These are phyloP conservation scores for Clarkia xantiana DNA, from an alignment of 345 rosid species.

Conservation along the genomic window DNA sequence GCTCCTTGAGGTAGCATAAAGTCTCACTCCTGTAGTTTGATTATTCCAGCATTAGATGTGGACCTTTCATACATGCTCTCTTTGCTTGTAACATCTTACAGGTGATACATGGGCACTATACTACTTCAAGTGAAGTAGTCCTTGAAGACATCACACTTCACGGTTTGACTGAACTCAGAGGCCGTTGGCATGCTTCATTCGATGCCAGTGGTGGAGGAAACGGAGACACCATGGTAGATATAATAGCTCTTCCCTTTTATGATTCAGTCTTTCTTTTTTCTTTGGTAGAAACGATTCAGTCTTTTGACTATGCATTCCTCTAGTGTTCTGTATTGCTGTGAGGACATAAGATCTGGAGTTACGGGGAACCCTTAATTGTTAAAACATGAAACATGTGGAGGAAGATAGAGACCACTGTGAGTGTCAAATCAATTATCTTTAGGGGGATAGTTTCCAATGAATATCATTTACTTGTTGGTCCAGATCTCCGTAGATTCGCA, in stretches of 20 bases:
- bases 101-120: constrained; percentile 55
- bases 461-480: no score
- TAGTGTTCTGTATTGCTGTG: no score
- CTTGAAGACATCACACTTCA: constrained; percentile 74
- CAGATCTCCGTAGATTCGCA: neutral
- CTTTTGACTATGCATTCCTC: neutral
- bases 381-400: no score
- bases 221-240: constrained; percentile 81
- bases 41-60: neutral
- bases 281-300: no score
- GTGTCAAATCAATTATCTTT: no score
- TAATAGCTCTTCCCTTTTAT: constrained; percentile 4
- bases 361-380: no score
- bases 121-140: constrained; percentile 54
- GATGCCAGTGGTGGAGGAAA: constrained; percentile 99
- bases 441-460: no score
- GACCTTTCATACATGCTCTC: no score
- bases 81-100: constrained; percentile 12
- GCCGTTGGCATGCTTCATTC: constrained; percentile 87
- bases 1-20: constrained; percentile 54
- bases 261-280: no score
- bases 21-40: neutral
- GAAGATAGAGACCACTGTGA: no score
- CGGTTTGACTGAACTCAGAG: constrained; percentile 87
- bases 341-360: no score